phyloP scores from a whole-genome alignment of 192 early-diverging fungal genomes.

The Pilaira anomala region DNA sequence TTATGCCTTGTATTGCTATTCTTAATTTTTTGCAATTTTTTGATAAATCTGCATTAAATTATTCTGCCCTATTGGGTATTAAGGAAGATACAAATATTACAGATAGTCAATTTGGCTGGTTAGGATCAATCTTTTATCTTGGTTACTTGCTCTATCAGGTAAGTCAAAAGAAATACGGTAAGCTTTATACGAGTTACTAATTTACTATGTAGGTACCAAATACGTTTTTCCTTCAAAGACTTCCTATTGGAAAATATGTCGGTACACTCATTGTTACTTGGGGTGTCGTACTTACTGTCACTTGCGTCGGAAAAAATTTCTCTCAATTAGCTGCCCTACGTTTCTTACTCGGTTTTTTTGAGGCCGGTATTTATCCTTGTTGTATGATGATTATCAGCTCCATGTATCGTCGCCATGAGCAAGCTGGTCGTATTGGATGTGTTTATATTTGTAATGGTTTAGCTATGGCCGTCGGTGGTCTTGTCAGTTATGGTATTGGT shows the following conservation, averaged over 20 bases:
- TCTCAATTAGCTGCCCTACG: conserved; percentile 33
- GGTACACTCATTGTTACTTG: conserved; percentile 28
- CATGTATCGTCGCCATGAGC: conserved; percentile 30
- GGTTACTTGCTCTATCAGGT: conserved; percentile 22
- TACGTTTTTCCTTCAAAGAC: conserved; percentile 24
- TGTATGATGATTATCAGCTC: conserved; percentile 26
- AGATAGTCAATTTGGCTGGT: conserved; percentile 14
- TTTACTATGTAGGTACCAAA: conserved; percentile 17
- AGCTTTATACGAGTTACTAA: neutral
- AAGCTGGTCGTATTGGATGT: conserved; percentile 21
- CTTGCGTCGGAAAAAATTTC: conserved; percentile 20
- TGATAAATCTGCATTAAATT: conserved; percentile 28
- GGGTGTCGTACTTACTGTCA: conserved; percentile 27
- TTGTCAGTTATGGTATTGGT: conserved; percentile 35
- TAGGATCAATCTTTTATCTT: conserved; percentile 35
- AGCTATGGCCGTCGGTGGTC: conserved; percentile 32
- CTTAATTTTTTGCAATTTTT: conserved; percentile 33
- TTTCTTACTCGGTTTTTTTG: conserved; percentile 33
- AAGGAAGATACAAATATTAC: conserved; percentile 21
- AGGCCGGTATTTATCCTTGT: conserved; percentile 29
- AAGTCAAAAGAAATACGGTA: neutral
- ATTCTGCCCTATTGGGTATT: conserved; percentile 21
- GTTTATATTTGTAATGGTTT: conserved; percentile 30
- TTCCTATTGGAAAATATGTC: conserved; percentile 23
- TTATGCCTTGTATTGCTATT: conserved; percentile 28